Base-by-base conservation (phyloP, 805 yeast species). In the Candida nitratophila region DNA sequence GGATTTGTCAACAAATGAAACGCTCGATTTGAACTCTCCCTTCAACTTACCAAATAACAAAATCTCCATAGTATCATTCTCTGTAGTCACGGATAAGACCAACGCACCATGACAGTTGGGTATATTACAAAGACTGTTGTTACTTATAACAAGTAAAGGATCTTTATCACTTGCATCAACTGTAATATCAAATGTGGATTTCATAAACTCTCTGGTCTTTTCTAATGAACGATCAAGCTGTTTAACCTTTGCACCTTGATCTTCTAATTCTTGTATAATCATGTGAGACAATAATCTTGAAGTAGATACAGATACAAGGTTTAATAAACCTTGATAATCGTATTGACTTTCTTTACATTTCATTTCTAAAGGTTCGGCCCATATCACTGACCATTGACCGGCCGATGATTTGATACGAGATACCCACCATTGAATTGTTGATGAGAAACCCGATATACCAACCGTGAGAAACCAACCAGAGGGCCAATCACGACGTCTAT, bases 321-420 rank as follows among this genome's bases (percentile, higher is more conserved):
- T 60, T 30, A 61, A 53, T 48, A 74, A 65, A 47, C 68, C 68
- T 16, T 47, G 42, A 42, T 61, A 63, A 21, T 55, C 56, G 36
- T 55, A 51, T 36, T 55, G 53, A 11, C 16, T 11, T 9, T 39
- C 41, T 31, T 39, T 39, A 19, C 20, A 30, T 21, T 48, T 27
- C 6, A 57, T 47, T 37, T 49, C 44, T 16, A 68, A 47, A 15
- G 61, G 55, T 40, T 70, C 71, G 16, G 66, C 62, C 81, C 81
- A 77, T 42, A 70, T 70, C n/a, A 77, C 57, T 22, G 66, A 63
- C 82, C 83, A 77, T 43, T 71, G 76, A 6, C 81, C 81, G 41
- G 70, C 64, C 14, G 69, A 57, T 3, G 77, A 68, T 49, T 65
- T 69, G 40, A 77, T 68, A 37, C 76, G 61, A 8, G 79, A 70